Percentiles rank a stretch among this genome's conserved stretches.
phyloP scores from a whole-genome alignment of 2,329 filamentous ascomycete species.

The Emericellopsis atlantica region DNA sequence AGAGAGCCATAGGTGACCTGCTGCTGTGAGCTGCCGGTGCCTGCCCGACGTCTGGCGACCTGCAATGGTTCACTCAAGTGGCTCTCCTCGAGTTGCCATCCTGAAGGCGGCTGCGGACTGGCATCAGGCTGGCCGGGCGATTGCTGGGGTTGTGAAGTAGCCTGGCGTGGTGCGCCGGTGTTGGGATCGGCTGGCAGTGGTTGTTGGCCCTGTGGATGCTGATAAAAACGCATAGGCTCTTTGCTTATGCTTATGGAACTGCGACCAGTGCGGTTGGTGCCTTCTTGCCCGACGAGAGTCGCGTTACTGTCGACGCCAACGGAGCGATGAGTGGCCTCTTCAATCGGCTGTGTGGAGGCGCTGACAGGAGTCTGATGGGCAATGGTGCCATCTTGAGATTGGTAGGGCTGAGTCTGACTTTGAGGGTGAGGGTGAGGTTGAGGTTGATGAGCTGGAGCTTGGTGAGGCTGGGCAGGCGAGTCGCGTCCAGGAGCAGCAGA shows the following conservation, averaged over 20 bases:
- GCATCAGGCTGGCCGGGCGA: constrained; percentile 5
- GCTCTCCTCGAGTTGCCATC: constrained; percentile 44
- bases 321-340: constrained; percentile 1
- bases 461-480: constrained; percentile 10
- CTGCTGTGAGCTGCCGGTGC: constrained; percentile 17
- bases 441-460: too few species aligned
- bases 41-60: constrained; percentile 18
- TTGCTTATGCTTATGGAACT: background rate
- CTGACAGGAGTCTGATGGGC: too few species aligned
- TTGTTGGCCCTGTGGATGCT: background rate
- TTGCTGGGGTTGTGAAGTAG: constrained; percentile 2
- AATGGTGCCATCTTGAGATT: too few species aligned
- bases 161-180: background rate
- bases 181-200: background rate
- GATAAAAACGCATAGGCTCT: constrained; percentile 1
- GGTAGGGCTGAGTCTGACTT: background rate
- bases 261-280: constrained; percentile 1
- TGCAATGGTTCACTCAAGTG: constrained; percentile 37
- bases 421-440: constrained; percentile 2
- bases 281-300: constrained; percentile 1
- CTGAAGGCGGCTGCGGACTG: constrained; percentile 20
- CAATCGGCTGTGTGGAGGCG: background rate
- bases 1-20: constrained; percentile 21
- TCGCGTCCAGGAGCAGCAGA: constrained; percentile 11
- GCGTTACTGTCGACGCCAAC: constrained; percentile 2